Base-by-base conservation (phyloP, 495 filamentous ascomycete genomes). In the Neurospora discreta region DNA sequence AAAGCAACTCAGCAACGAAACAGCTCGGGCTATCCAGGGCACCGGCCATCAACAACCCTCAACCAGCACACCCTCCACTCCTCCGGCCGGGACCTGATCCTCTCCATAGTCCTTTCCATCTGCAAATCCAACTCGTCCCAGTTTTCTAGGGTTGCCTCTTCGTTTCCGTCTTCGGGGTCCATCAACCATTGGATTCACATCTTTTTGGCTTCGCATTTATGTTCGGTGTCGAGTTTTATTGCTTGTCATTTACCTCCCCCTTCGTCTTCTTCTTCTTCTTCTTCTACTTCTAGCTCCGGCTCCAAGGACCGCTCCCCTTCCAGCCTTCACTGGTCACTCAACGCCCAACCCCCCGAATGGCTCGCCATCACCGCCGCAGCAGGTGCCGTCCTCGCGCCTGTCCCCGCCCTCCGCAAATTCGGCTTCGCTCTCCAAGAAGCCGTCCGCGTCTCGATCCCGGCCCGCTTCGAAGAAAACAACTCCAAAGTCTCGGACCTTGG, bases 381-480 rank as follows among this genome's bases (percentile, higher is more conserved):
- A 3, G 89, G 85, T 6, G 89, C 89, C 6, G 82, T 87, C 4
- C 74, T 85, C 33, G 87, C 87, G 0, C 81, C 86, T 0, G 80
- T 86, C n/a, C 82, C 82, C 8, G 84, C 89, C 0, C 80, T 90
- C 20, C 82, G 88, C 13, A 89, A 89, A 70, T 82, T 91, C 39
- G 89, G 89, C 1, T 88, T 87, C 75, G 88, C 89, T 0, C 74
- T 91, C 13, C 82, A 89, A 71, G 89, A 91, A 74, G 85, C 86
- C 42, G 85, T 89, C 11, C 82, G 89, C 79, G 75, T 79, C 15
- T 71, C 11, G 30, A 69, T 42, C 43, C 67, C 68, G 3, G 0
- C 0, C 1, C 39, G 81, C 76, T 87, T 89, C 71, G 89, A 91
- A 73, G 84, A 83, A 26, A 86, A 89, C 73, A 90, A 90, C 73